These are phyloP conservation scores for Oryza longistaminata DNA, from an alignment of 176 grass and related monocot species.

Conservation along the genomic window DNA sequence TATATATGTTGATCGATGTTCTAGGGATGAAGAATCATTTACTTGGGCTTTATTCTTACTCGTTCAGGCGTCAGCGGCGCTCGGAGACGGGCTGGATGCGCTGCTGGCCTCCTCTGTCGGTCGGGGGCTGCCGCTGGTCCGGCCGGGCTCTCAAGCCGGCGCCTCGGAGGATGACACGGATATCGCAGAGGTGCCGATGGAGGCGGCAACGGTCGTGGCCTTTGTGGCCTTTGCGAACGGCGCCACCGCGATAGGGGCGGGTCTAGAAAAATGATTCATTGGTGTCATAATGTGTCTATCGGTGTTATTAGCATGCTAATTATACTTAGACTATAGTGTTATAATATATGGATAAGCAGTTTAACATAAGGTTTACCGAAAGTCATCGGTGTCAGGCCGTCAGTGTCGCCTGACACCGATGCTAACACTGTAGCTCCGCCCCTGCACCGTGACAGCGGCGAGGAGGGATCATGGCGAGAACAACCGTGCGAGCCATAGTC, in stretches of 20 bases:
- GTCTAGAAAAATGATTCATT: too few relatives aligned
- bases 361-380: too few relatives aligned
- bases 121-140: neutral
- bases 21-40: too few relatives aligned
- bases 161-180: neutral
- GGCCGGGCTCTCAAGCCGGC: neutral
- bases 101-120: neutral
- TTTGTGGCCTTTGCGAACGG: neutral
- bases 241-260: neutral
- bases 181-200: neutral
- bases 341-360: too few relatives aligned
- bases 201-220: neutral
- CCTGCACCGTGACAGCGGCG: neutral
- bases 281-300: too few relatives aligned
- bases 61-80: neutral
- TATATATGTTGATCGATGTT: too few relatives aligned
- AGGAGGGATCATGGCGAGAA: constrained; percentile 28
- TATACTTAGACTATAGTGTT: too few relatives aligned
- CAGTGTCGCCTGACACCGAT: too few relatives aligned
- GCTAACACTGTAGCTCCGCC: too few relatives aligned
- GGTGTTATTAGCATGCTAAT: too few relatives aligned
- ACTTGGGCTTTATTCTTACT: too few relatives aligned
- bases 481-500: constrained; percentile 18
- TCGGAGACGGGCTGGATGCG: neutral
- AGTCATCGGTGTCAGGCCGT: too few relatives aligned